Base-by-base conservation (phyloP, 2,329 filamentous ascomycete species). In the Colletotrichum coccodes region DNA sequence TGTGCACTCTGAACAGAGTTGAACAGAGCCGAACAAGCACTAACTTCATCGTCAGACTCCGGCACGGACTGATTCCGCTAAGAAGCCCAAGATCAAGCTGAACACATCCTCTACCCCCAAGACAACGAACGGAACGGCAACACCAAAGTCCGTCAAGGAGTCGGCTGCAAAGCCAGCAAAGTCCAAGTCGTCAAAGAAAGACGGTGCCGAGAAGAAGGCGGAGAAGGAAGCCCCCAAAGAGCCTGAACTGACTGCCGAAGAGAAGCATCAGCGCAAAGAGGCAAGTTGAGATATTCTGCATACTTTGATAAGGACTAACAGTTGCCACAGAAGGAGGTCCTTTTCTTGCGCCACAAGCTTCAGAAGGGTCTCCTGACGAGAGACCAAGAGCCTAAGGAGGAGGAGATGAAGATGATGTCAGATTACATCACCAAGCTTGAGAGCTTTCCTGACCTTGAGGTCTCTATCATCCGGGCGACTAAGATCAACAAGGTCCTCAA, bases 401-500 rank as follows among this genome's bases (percentile, higher is more conserved):
- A 94, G 8, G 93, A 95, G 74, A 95, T 95, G 92, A 84, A 89
- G 71, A 82, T 84, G 54, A 94, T 96, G 91, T 91, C 91, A 5
- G 91, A 93, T 21, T 94, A 91, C 75, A 85, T 97, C 65, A 87
- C 86, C 34, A 94, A 97, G 79, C 88, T 99, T 6, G 96, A 99
- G 82, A 88, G 86, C 8, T 91, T 85, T 79, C 83, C 89, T 1
- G 93, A 97, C 72, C 88, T 98, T 5, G 95, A 98, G 78, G 94
- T 93, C 34, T 90, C 90, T 72, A 96, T 98, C 74, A 97, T 98
- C 75, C 90, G 93, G 71, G 86, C 84, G 16, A 99, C 96, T 71
- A 99, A 98, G 87, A 98, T 99, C 81, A 95, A 98, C 89, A 99
- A 99, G 84, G 95, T 99, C 12, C 87, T 99, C 65, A 97, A 97